These are phyloP conservation scores for Saururus chinensis DNA, from an alignment of 164 flowering plant genomes.

Conservation along the genomic window DNA sequence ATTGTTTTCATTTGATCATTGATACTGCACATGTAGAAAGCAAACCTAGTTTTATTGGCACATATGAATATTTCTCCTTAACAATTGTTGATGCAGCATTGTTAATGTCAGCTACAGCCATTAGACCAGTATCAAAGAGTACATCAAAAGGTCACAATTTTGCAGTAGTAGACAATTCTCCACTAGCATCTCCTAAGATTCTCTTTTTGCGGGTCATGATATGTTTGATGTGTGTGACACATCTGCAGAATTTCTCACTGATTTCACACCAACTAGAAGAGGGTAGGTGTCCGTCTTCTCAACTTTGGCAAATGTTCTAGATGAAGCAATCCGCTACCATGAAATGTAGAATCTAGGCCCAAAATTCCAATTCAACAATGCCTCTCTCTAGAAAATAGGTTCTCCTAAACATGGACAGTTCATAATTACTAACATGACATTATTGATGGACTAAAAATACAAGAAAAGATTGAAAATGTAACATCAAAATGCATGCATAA, in stretches of 20 bases:
- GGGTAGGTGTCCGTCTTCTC: slow-evolving; percentile 26
- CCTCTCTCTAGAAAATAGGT: slow-evolving; percentile 47
- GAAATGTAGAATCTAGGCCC: slow-evolving; percentile 42
- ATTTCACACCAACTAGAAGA: too few relatives aligned
- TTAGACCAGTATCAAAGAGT: too few relatives aligned
- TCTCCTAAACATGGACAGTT: slow-evolving; percentile 19
- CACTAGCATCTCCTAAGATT: slow-evolving; percentile 15
- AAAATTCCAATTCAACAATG: slow-evolving; percentile 35
- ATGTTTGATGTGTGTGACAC: slow-evolving; percentile 7
- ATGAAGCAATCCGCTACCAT: too few relatives aligned
- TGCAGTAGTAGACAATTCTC: slow-evolving; percentile 12
- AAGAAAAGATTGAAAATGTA: neutral
- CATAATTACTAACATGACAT: too few relatives aligned
- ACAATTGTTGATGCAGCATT: slow-evolving; percentile 31
- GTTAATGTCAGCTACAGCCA: slow-evolving; percentile 32
- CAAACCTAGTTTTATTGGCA: slow-evolving; percentile 46
- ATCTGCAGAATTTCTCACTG: slow-evolving; percentile 49
- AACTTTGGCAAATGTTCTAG: slow-evolving; percentile 19
- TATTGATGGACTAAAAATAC: too few relatives aligned
- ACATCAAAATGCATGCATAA: neutral
- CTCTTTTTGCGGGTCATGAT: slow-evolving; percentile 12
- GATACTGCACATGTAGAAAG: slow-evolving; percentile 86
- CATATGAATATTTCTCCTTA: slow-evolving; percentile 26
- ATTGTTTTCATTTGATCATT: too few relatives aligned
- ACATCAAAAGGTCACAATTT: slow-evolving; percentile 32